Evolutionary conservation across 2,329 filamentous ascomycete species (phyloP).

Genomic region (Cladophialophora carrionii): DNA sequence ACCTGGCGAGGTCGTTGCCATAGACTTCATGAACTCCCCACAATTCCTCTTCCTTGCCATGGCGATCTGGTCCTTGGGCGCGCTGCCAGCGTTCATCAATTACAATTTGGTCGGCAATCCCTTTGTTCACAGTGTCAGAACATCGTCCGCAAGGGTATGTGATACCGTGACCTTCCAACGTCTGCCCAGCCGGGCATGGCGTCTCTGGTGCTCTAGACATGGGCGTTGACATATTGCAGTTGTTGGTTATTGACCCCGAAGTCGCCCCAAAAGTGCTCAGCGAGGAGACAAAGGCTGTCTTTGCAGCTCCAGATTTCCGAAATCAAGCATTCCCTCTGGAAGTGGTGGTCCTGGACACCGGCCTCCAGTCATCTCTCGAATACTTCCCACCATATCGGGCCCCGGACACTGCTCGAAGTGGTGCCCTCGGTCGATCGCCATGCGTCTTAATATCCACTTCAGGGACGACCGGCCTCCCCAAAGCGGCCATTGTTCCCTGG

Average conservation of each 20-base stretch:
- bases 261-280: slow-evolving; percentile 57
- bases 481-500: slow-evolving; percentile 65
- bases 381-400: slow-evolving; percentile 55
- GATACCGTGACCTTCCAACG: not conserved
- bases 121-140: slow-evolving; percentile 72
- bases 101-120: slow-evolving; percentile 74
- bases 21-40: slow-evolving; percentile 82
- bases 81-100: slow-evolving; percentile 83
- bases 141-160: slow-evolving; percentile 61
- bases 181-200: not conserved
- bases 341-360: slow-evolving; percentile 65
- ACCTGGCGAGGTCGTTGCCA: slow-evolving; percentile 74
- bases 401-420: slow-evolving; percentile 60
- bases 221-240: slow-evolving; percentile 8
- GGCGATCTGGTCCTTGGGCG: slow-evolving; percentile 81
- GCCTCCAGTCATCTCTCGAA: slow-evolving; percentile 55
- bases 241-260: slow-evolving; percentile 73
- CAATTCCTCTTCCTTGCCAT: slow-evolving; percentile 74
- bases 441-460: slow-evolving; percentile 86
- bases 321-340: slow-evolving; percentile 51
- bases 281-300: slow-evolving; percentile 46
- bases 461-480: slow-evolving; percentile 87
- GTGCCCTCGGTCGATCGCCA: slow-evolving; percentile 60
- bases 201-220: not conserved
- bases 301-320: slow-evolving; percentile 48